phyloP scores from a whole-genome alignment of 768 basidiomycete species.

The Leccinum disarticulatum region DNA sequence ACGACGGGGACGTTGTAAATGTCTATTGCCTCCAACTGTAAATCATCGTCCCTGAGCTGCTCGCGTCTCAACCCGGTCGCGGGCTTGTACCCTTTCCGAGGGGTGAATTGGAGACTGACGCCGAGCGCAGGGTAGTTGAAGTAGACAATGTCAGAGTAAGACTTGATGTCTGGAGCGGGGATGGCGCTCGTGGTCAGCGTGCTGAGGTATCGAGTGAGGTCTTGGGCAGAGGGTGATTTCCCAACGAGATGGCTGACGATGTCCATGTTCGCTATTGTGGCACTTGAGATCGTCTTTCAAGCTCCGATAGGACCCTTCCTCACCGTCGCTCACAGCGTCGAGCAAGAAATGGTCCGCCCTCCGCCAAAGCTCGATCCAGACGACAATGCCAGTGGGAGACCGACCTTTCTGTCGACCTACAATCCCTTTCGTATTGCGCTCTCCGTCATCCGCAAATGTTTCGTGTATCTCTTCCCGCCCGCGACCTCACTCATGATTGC shows the following conservation, averaged over 20 bases:
- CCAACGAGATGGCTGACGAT: slow-evolving; percentile 47
- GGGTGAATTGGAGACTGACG: slow-evolving; percentile 76
- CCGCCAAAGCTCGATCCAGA: slow-evolving; percentile 19
- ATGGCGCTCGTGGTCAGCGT: slow-evolving; percentile 30
- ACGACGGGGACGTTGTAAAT: slow-evolving; percentile 65
- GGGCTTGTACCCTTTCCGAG: slow-evolving; percentile 63
- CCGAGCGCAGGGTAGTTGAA: slow-evolving; percentile 82
- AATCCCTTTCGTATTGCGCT: slow-evolving; percentile 7
- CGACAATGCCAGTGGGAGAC: slow-evolving; percentile 5
- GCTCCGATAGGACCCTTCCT: slow-evolving; percentile 21
- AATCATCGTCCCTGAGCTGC: slow-evolving; percentile 48
- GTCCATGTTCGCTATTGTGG: slow-evolving; percentile 11
- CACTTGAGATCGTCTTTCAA: slow-evolving; percentile 12
- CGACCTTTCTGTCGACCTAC: slow-evolving; percentile 6
- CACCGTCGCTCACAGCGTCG: slow-evolving; percentile 10
- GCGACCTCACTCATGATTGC: slow-evolving; percentile 36
- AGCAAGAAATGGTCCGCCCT: slow-evolving; percentile 22
- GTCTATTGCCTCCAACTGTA: slow-evolving; percentile 72
- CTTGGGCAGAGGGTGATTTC: slow-evolving; percentile 46
- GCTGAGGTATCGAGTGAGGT: slow-evolving; percentile 44
- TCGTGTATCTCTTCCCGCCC: slow-evolving; percentile 13
- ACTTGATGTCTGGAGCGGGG: slow-evolving; percentile 61
- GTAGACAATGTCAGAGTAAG: slow-evolving; percentile 82
- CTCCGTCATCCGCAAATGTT: slow-evolving; percentile 3
- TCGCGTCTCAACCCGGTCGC: slow-evolving; percentile 42